Evolutionary conservation across 345 rosid genomes (phyloP), one percentile per base, ranked within the genome.

Genomic region (Populus alba): DNA sequence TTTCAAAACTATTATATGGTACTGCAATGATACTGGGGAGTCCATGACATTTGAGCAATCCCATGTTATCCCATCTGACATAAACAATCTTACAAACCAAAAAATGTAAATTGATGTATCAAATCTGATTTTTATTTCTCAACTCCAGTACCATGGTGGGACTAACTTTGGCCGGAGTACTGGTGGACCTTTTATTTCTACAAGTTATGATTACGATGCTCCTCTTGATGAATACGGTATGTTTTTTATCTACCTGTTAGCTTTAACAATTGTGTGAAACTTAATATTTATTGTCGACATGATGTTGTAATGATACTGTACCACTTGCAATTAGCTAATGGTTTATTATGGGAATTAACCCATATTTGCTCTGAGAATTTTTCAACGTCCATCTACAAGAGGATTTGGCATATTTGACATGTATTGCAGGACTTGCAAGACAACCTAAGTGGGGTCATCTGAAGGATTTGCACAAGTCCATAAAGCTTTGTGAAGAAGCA

Each of bases 391-490:
- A 25, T 70, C 47, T 65, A 33, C 47, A n/a, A 25, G 57, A 70
- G 8, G 41, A 59, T 39, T 65, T 31, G 70, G 7, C 27, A 23
- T 61, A 69, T 29, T 77, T 38, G 39, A 59, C 80, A 8, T 75
- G 20, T 76, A 73, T 82, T 72, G 61, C 87, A 95, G 99, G 99
- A 76, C 88, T 85, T 78, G 80, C 85, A 59, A 89, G 95, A 78
- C 97, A 95, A 78, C 98, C 99, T n/a, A 95, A 95, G 77, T 95
- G 94, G 92, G 99, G 99, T 38, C 99, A 95, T 82, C 85, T 95
- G 55, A 88, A 83, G 79, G 99, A 95, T 77, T 77, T 95, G 83
- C 99, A 95, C 55, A 93, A 89, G 86, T 92, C 98, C 75, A 87
- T 95, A 74, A 93, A 95, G 87, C 97, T 93, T 83, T 95, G 97